Percentiles rank a stretch among this genome's conserved stretches.
Evolutionary conservation across 306 rosid species (phyloP).

Genomic region (Vicia villosa): DNA sequence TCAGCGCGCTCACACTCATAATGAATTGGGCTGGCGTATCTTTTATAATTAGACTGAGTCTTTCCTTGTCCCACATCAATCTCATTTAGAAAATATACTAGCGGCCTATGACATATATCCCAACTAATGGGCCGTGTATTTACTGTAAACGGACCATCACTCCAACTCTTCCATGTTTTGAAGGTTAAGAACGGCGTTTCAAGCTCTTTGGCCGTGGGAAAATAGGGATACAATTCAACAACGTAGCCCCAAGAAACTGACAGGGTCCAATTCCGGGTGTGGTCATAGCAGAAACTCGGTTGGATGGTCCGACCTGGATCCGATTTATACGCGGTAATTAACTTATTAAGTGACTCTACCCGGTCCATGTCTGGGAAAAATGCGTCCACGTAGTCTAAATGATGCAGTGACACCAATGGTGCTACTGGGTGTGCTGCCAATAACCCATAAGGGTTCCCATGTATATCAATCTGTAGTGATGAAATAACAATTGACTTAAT

Average conservation of each 20-base stretch:
- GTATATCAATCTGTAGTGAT: conserved; percentile 55
- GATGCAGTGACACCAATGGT: conserved; percentile 79
- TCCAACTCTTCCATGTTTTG: conserved; percentile 51
- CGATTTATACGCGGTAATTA: conserved; percentile 24
- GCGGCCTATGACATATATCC: conserved; percentile 44
- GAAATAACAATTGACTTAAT: background rate
- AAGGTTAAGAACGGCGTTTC: conserved; percentile 56
- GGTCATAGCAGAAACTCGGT: conserved; percentile 58
- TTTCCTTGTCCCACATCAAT: background rate
- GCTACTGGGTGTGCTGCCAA: conserved; percentile 74
- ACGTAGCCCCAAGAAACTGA: conserved; percentile 78
- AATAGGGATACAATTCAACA: conserved; percentile 57
- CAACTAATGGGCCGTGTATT: conserved; percentile 48
- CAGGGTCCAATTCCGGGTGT: conserved; percentile 59
- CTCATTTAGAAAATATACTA: conserved; percentile 47
- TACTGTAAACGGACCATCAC: conserved; percentile 49
- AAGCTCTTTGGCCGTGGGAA: conserved; percentile 46
- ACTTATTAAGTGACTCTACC: conserved; percentile 34
- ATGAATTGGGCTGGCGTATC: background rate
- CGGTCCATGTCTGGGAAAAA: conserved; percentile 52
- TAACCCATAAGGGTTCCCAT: conserved; percentile 64
- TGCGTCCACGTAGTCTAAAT: conserved; percentile 58
- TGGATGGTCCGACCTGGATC: conserved; percentile 75
- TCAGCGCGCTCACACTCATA: conserved; percentile 30
- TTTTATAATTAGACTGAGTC: conserved; percentile 36